These are phyloP conservation scores for Themeda triandra DNA, from an alignment of 176 grass and related monocot genomes.

Conservation along the genomic window DNA sequence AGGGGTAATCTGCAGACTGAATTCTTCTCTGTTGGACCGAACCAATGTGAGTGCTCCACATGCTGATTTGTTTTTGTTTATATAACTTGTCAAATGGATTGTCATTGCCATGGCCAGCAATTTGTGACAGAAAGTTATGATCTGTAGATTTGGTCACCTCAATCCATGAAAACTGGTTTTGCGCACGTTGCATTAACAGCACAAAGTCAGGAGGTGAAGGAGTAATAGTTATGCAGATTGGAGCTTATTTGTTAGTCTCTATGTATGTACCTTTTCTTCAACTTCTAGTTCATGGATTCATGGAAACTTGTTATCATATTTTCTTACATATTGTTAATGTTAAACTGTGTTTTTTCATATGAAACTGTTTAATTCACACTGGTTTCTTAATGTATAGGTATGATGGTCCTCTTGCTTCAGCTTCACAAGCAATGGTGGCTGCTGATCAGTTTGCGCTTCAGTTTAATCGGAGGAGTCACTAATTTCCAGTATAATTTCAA, in stretches of 20 bases:
- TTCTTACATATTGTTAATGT: not conserved
- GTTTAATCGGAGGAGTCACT: conserved; percentile 63
- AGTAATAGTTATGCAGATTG: conserved; percentile 75
- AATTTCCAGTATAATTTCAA: conserved; percentile 9
- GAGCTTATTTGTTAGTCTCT: conserved; percentile 57
- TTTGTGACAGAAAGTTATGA: conserved; percentile 21
- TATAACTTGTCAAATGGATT: not conserved
- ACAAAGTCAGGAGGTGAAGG: conserved; percentile 72
- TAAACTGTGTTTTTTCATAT: not conserved
- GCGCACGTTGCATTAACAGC: conserved; percentile 62
- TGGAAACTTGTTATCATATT: not conserved
- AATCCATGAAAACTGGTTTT: conserved; percentile 82
- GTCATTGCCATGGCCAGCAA: not conserved
- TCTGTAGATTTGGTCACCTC: conserved; percentile 81
- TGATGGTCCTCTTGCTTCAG: conserved; percentile 77
- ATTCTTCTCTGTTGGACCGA: conserved; percentile 70
- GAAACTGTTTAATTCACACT: not conserved
- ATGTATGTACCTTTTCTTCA: conserved; percentile 53
- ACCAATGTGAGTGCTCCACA: conserved; percentile 64
- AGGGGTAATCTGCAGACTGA: conserved; percentile 74
- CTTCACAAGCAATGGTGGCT: conserved; percentile 77
- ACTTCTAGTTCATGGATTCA: not conserved
- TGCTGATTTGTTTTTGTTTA: not conserved
- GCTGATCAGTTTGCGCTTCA: conserved; percentile 75
- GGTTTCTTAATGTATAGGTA: conserved; percentile 48